These are phyloP conservation scores for Mycena galopus DNA, from an alignment of 768 basidiomycete species.

Conservation along the genomic window DNA sequence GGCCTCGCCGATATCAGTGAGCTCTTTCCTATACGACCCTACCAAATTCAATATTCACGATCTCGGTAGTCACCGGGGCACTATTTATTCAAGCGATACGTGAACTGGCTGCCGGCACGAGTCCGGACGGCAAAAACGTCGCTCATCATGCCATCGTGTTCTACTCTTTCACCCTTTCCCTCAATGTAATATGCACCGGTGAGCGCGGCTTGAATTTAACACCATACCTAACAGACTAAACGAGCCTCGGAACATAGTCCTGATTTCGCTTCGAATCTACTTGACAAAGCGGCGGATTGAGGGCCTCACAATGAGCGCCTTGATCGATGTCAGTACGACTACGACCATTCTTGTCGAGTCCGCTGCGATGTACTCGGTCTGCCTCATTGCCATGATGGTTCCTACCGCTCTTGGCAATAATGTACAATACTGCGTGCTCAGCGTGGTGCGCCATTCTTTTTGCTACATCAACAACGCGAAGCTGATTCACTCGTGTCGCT, in stretches of 20 bases:
- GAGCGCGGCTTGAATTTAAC: neutral
- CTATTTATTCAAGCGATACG: slow-evolving; percentile 30
- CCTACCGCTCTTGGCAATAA: slow-evolving; percentile 31
- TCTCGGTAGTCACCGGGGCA: slow-evolving; percentile 23
- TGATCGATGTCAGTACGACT: slow-evolving; percentile 25
- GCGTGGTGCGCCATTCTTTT: slow-evolving; percentile 19
- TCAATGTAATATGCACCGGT: slow-evolving; percentile 33
- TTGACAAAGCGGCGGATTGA: slow-evolving; percentile 14
- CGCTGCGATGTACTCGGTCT: slow-evolving; percentile 31
- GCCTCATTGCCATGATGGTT: slow-evolving; percentile 32
- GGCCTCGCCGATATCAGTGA: slow-evolving; percentile 34
- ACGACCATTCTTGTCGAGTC: slow-evolving; percentile 33
- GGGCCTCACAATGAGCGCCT: neutral
- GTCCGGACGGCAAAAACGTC: slow-evolving; percentile 28
- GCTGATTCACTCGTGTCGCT: neutral
- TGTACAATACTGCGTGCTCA: slow-evolving; percentile 31
- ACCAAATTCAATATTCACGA: neutral
- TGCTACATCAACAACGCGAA: neutral
- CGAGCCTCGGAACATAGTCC: neutral
- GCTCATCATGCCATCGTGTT: slow-evolving; percentile 30
- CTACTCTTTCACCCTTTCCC: slow-evolving; percentile 28
- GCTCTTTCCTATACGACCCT: neutral
- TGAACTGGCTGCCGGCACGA: slow-evolving; percentile 22
- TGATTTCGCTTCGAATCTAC: slow-evolving; percentile 34
- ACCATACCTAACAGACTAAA: neutral